Conservation (phyloP, 768 basidiomycete species). For the Auriculariales sp. region DNA sequence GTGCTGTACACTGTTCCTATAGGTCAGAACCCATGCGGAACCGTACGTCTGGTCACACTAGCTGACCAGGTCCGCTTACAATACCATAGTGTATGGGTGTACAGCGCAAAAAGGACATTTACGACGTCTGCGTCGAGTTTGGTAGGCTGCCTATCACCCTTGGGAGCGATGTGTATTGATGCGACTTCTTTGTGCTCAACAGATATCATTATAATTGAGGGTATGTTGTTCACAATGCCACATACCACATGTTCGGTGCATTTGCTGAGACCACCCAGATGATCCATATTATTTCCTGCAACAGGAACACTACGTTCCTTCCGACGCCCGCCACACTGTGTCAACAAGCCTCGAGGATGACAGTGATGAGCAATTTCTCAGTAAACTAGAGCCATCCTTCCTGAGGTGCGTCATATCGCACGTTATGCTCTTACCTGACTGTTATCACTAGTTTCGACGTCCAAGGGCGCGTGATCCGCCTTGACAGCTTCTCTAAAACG, state of each 20-base stretch:
- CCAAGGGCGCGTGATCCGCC: conserved; percentile 69
- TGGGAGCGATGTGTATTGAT: too few species aligned
- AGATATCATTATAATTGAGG: conserved; percentile 69
- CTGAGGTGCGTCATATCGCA: conserved; percentile 20
- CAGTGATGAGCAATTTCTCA: conserved; percentile 28
- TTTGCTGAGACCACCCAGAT: too few species aligned
- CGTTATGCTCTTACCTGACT: neutral
- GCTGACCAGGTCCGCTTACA: neutral
- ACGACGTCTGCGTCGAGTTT: conserved; percentile 66
- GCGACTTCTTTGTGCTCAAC: neutral
- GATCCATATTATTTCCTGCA: conserved; percentile 76
- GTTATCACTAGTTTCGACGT: conserved; percentile 33
- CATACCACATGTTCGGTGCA: too few species aligned
- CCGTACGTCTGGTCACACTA: conserved; percentile 26
- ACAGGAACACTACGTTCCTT: conserved; percentile 36
- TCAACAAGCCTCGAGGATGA: neutral
- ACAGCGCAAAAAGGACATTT: conserved; percentile 61
- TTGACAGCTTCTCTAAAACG: conserved; percentile 73
- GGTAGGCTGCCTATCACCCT: too few species aligned
- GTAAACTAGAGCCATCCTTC: conserved; percentile 43
- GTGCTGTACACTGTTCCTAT: conserved; percentile 64
- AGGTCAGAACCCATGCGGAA: conserved; percentile 77
- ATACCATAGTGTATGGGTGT: conserved; percentile 37
- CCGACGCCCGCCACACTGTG: conserved; percentile 18
- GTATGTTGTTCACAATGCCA: too few species aligned